Evolutionary conservation across 495 filamentous ascomycete species (phyloP).

Genomic region (Penicillium desertorum): DNA sequence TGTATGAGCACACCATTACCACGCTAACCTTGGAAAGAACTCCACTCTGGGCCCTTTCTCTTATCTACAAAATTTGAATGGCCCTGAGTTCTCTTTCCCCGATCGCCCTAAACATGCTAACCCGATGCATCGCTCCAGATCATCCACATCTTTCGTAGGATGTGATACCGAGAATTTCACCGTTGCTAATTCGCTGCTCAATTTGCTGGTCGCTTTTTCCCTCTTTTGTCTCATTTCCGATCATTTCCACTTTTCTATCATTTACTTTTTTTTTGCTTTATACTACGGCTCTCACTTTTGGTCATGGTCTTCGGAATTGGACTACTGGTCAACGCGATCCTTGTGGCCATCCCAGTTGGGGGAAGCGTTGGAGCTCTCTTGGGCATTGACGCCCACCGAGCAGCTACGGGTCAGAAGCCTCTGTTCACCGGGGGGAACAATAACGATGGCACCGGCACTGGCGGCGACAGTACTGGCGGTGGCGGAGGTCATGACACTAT

Average conservation of each 20-base stretch:
- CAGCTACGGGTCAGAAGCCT: slow-evolving; percentile 28
- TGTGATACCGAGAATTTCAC: slow-evolving; percentile 8
- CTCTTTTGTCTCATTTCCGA: not conserved
- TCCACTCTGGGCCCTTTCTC: not conserved
- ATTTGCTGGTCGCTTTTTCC: not conserved
- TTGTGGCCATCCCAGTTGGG: slow-evolving; percentile 42
- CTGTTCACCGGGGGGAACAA: slow-evolving; percentile 23
- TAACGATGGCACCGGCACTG: not conserved
- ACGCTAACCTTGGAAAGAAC: not conserved
- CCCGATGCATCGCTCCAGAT: not conserved
- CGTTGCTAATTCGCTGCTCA: slow-evolving; percentile 5
- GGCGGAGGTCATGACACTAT: slow-evolving; percentile 6
- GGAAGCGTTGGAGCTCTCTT: slow-evolving; percentile 38
- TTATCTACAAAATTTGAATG: not conserved
- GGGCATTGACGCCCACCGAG: slow-evolving; percentile 40
- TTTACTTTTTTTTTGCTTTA: not conserved
- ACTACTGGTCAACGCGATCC: slow-evolving; percentile 38
- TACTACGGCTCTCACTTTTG: not conserved
- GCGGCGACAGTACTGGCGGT: slow-evolving; percentile 9
- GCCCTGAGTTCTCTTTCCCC: not conserved
- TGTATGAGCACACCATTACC: slow-evolving; percentile 1
- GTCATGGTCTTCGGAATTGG: slow-evolving; percentile 19
- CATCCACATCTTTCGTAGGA: not conserved
- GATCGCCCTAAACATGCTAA: slow-evolving; percentile 10
- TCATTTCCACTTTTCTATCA: slow-evolving; percentile 1